Conservation (phyloP, 176 grass and related monocot genomes). For the Eragrostis curvula region DNA sequence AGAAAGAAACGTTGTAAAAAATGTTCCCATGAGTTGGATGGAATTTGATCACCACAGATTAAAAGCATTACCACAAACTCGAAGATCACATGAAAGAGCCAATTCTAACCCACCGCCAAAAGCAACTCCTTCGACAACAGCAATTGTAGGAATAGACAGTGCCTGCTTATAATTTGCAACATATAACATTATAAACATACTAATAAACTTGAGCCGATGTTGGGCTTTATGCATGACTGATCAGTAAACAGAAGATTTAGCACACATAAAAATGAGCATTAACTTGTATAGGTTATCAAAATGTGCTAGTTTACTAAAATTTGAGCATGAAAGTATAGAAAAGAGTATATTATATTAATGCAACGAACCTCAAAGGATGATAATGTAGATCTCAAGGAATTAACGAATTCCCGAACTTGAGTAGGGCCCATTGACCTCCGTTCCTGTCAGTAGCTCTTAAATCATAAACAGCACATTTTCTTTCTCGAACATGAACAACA, state of each 20-base stretch:
- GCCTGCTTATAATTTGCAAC: slow-evolving; percentile 48
- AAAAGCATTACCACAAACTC: slow-evolving; percentile 75
- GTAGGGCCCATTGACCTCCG: slow-evolving; percentile 65
- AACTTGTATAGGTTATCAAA: not conserved
- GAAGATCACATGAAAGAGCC: slow-evolving; percentile 91
- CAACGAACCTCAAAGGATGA: slow-evolving; percentile 81
- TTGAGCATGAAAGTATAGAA: slow-evolving; percentile 7
- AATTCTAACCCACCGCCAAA: slow-evolving; percentile 88
- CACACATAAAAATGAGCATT: slow-evolving; percentile 13
- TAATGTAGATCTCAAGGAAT: slow-evolving; percentile 86
- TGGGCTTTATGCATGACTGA: not conserved
- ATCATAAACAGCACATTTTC: slow-evolving; percentile 3
- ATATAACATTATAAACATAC: slow-evolving; percentile 21
- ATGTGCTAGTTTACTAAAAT: not conserved
- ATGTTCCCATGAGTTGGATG: not conserved
- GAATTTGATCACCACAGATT: not conserved
- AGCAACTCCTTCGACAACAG: slow-evolving; percentile 88
- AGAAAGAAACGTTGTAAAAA: slow-evolving; percentile 4
- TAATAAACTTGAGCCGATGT: not conserved
- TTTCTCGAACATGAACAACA: not conserved
- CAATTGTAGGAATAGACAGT: slow-evolving; percentile 83
- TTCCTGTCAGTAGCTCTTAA: slow-evolving; percentile 53
- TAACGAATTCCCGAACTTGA: slow-evolving; percentile 78
- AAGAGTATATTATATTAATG: not conserved
- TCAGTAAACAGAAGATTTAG: not conserved